phyloP scores from a whole-genome alignment of 2,329 filamentous ascomycete species.

The Aureobasidium sp. region DNA sequence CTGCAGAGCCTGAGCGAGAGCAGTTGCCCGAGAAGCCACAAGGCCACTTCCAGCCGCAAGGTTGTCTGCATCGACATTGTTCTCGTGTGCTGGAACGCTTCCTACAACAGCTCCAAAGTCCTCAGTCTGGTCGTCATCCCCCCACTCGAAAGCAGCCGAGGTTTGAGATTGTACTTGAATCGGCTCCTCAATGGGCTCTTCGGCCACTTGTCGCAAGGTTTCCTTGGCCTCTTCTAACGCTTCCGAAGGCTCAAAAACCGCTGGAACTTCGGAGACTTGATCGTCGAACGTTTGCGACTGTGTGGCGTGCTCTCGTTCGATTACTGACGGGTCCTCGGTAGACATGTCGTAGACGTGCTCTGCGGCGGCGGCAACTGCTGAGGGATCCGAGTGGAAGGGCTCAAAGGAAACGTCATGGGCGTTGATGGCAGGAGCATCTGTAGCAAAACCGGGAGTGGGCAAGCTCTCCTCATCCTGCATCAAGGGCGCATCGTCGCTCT shows the following conservation, averaged over 20 bases:
- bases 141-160: slow-evolving; percentile 15
- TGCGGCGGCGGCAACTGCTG: neutral
- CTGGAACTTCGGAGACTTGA: neutral
- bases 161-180: neutral
- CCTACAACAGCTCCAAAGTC: slow-evolving; percentile 8
- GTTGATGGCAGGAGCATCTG: neutral
- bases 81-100: neutral
- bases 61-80: neutral
- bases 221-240: neutral
- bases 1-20: slow-evolving; percentile 6
- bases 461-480: slow-evolving; percentile 31
- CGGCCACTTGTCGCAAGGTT: neutral
- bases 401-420: neutral
- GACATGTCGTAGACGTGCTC: neutral
- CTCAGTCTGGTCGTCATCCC: slow-evolving; percentile 14
- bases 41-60: neutral
- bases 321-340: neutral
- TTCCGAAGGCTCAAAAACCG: neutral
- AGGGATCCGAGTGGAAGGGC: neutral
- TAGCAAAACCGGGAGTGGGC: slow-evolving; percentile 22
- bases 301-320: neutral
- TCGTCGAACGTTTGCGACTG: neutral
- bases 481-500: slow-evolving; percentile 34
- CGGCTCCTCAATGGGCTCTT: slow-evolving; percentile 2
- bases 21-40: slow-evolving; percentile 10